A percentile compares a stretch with the other conserved stretches of the same genome.
phyloP scores from a whole-genome alignment of 768 basidiomycete species.

The Lactarius indigo region DNA sequence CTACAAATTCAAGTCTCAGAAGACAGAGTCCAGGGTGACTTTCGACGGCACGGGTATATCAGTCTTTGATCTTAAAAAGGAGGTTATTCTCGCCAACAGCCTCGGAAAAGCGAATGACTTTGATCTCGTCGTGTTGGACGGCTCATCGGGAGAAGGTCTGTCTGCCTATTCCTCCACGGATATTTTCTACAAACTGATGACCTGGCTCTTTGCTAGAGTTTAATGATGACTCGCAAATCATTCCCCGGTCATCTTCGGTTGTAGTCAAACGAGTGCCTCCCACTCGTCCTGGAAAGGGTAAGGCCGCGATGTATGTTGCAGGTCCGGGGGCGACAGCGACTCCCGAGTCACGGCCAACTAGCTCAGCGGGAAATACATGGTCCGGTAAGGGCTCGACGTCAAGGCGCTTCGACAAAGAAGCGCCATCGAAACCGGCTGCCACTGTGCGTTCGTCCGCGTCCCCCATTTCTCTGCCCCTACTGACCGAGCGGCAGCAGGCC shows the following conservation, averaged over 20 bases:
- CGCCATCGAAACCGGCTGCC: background rate
- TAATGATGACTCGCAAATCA: constrained; percentile 85
- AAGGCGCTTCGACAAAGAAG: constrained; percentile 81
- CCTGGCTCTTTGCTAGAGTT: constrained; percentile 53
- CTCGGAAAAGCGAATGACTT: constrained; percentile 97
- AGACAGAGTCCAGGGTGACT: constrained; percentile 89
- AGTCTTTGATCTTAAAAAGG: constrained; percentile 98
- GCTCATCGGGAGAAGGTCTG: constrained; percentile 84
- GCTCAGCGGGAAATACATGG: constrained; percentile 38
- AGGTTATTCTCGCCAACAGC: constrained; percentile 94
- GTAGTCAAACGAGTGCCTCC: constrained; percentile 89
- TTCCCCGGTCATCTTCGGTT: constrained; percentile 93
- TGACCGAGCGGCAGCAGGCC: constrained; percentile 21
- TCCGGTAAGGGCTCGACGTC: constrained; percentile 66
- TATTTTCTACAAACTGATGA: background rate
- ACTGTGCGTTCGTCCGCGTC: constrained; percentile 4
- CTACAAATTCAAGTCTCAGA: constrained; percentile 96
- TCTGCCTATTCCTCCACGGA: background rate
- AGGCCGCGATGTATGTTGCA: constrained; percentile 70
- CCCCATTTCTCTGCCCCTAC: background rate
- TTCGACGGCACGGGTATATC: constrained; percentile 99
- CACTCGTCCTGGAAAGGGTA: constrained; percentile 76
- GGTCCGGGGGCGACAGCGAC: constrained; percentile 45
- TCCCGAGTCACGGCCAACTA: constrained; percentile 29
- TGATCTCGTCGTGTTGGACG: constrained; percentile 85